Evolutionary conservation across 2,329 filamentous ascomycete genomes (phyloP).

Genomic region (Epichloe amarillans): DNA sequence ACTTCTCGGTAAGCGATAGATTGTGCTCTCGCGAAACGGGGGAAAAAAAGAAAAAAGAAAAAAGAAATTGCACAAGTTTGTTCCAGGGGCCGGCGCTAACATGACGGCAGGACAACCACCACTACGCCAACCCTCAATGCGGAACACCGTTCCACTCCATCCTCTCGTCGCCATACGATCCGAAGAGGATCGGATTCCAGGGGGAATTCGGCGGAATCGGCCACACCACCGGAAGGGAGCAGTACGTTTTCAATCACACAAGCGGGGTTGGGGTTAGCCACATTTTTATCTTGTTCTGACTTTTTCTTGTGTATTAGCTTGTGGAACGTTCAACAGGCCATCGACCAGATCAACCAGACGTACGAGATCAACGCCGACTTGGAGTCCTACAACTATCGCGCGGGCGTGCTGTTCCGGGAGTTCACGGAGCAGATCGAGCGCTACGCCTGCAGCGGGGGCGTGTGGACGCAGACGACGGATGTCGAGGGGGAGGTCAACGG

Average conservation of each 20-base stretch:
- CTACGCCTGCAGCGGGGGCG: slow-evolving; percentile 51
- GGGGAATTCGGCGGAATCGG: slow-evolving; percentile 59
- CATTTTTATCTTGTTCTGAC: neutral
- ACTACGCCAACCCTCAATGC: slow-evolving; percentile 59
- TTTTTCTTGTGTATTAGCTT: slow-evolving; percentile 26
- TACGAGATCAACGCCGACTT: slow-evolving; percentile 51
- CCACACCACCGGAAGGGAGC: slow-evolving; percentile 46
- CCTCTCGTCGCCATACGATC: slow-evolving; percentile 40
- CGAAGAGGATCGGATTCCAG: slow-evolving; percentile 52
- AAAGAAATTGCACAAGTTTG: neutral
- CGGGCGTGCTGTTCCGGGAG: slow-evolving; percentile 45
- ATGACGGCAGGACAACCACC: slow-evolving; percentile 46
- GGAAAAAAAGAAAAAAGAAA: neutral
- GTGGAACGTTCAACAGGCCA: slow-evolving; percentile 48
- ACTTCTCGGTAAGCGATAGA: slow-evolving; percentile 32
- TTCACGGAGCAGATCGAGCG: slow-evolving; percentile 45
- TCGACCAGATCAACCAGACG: slow-evolving; percentile 49
- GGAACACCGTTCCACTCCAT: slow-evolving; percentile 55
- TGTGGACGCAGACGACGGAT: slow-evolving; percentile 64
- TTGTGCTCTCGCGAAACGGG: neutral
- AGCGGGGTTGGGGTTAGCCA: neutral
- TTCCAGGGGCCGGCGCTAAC: neutral
- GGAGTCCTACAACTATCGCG: slow-evolving; percentile 53
- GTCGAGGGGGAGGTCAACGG: slow-evolving; percentile 66
- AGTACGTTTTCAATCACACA: slow-evolving; percentile 30